phyloP scores from a whole-genome alignment of 2,329 filamentous ascomycete genomes.

The Talaromyces sp. region DNA sequence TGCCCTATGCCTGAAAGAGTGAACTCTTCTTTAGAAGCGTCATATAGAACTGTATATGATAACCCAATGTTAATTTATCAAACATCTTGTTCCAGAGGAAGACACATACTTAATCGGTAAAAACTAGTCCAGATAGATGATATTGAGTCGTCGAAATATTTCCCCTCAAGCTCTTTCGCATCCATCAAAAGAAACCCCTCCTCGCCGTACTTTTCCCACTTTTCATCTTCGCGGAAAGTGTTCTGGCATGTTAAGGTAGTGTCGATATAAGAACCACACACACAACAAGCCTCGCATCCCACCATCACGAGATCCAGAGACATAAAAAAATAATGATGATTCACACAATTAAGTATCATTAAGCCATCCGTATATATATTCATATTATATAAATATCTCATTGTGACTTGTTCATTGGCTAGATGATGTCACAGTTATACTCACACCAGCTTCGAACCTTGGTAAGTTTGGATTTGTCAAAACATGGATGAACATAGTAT shows the following conservation, averaged over 20 bases:
- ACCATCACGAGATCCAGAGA: no score
- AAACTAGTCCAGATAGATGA: background rate
- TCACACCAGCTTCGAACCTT: no score
- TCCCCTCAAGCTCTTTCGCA: constrained; percentile 1
- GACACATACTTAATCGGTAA: background rate
- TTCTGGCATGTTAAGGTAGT: background rate
- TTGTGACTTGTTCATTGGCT: no score
- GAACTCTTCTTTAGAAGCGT: background rate
- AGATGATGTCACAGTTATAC: no score
- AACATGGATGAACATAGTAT: no score
- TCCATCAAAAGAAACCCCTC: background rate
- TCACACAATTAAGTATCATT: no score
- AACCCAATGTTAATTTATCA: background rate
- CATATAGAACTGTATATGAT: constrained; percentile 3
- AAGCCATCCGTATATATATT: no score
- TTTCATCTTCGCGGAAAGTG: background rate
- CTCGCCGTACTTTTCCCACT: background rate
- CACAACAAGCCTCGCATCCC: background rate
- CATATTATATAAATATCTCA: no score
- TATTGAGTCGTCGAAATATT: background rate
- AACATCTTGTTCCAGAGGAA: background rate
- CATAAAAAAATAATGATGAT: no score
- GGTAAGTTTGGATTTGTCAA: no score
- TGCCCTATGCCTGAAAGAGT: constrained; percentile 5
- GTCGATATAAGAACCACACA: background rate